Evolutionary conservation across 1,139 yeast species (phyloP), one percentile per base, ranked within the genome.

Genomic region (Sugiyamaella pinicola): DNA sequence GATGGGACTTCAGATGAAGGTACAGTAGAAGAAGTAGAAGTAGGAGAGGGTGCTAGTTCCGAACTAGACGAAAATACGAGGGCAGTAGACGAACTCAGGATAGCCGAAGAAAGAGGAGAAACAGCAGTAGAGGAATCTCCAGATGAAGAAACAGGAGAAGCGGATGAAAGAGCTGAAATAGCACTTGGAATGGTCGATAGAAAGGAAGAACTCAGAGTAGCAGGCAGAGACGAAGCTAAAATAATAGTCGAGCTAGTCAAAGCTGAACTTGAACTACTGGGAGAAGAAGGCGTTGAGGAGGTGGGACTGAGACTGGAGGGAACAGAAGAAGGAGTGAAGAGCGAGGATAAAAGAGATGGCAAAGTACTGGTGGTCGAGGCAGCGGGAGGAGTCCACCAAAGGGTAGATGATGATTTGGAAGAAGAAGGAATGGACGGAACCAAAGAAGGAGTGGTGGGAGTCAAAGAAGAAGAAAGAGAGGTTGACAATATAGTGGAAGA

Each of bases 1-100:
- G 31, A 26, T 26, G 28, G 9, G 28, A 24, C 31, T 4, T 10
- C 4, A 35, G 53, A 41, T n/a, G 51, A 38, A n/a, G 47, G 19
- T 3, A 42, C 19, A 19, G 45, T 7, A 18, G 55, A 45, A 28
- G 49, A 19, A 22, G 55, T 19, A 38, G 28, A 19, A 18, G 41
- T 34, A 40, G 49, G n/a, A 24, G 55, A 34, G 31, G 45, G 12
- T 15, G 54, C n/a, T n/a, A n/a, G n/a, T n/a, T n/a, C n/a, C n/a
- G n/a, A n/a, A n/a, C n/a, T n/a, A n/a, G n/a, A n/a, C n/a, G n/a
- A n/a, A n/a, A n/a, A n/a, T n/a, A n/a, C n/a, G n/a, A n/a, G 34
- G 31, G 49, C 19, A 8, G 52, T 13, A n/a, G 59, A 48, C 9
- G 47, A 26, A 26, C 34, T 26, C 18, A 40, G 9, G 24, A 15